Evolutionary conservation across 2,329 filamentous ascomycete genomes (phyloP).

Genomic region (Fusarium virguliforme): DNA sequence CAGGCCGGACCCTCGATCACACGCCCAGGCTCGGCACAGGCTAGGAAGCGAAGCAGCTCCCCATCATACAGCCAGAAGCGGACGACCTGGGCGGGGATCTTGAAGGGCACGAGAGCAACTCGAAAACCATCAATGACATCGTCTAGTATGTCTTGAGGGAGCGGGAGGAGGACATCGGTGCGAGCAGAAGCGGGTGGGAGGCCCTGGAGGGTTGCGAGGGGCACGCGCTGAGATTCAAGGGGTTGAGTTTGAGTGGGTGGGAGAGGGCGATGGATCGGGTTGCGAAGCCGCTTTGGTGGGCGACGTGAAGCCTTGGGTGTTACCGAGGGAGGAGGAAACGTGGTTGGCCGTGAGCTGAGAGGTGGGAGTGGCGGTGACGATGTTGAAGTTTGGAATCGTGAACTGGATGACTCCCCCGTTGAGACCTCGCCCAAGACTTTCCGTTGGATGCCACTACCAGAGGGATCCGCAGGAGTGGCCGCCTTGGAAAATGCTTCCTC

Average conservation of each 20-base stretch:
- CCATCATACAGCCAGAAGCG: slow-evolving; percentile 76
- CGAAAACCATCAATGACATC: slow-evolving; percentile 66
- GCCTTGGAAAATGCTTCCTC: slow-evolving; percentile 42
- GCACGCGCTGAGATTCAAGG: slow-evolving; percentile 66
- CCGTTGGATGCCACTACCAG: slow-evolving; percentile 1
- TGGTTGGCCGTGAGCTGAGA: slow-evolving; percentile 40
- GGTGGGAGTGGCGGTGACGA: slow-evolving; percentile 29
- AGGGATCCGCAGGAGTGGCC: slow-evolving; percentile 18
- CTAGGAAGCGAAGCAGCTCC: slow-evolving; percentile 73
- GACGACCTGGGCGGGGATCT: slow-evolving; percentile 67
- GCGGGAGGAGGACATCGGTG: slow-evolving; percentile 70
- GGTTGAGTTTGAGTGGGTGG: slow-evolving; percentile 53
- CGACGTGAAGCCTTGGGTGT: slow-evolving; percentile 29
- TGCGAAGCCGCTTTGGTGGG: slow-evolving; percentile 46
- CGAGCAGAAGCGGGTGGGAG: slow-evolving; percentile 66
- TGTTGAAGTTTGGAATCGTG: slow-evolving; percentile 24
- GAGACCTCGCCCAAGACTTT: slow-evolving; percentile 20
- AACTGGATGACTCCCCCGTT: slow-evolving; percentile 34
- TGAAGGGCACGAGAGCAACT: slow-evolving; percentile 71
- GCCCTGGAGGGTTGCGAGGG: slow-evolving; percentile 64
- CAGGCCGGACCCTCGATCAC: slow-evolving; percentile 42
- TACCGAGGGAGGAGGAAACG: slow-evolving; percentile 35
- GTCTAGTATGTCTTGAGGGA: slow-evolving; percentile 64
- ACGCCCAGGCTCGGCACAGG: slow-evolving; percentile 65
- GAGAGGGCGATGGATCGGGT: slow-evolving; percentile 50